Conservation (phyloP, 148 eudicot species). For the Gaultheria prostrata region DNA sequence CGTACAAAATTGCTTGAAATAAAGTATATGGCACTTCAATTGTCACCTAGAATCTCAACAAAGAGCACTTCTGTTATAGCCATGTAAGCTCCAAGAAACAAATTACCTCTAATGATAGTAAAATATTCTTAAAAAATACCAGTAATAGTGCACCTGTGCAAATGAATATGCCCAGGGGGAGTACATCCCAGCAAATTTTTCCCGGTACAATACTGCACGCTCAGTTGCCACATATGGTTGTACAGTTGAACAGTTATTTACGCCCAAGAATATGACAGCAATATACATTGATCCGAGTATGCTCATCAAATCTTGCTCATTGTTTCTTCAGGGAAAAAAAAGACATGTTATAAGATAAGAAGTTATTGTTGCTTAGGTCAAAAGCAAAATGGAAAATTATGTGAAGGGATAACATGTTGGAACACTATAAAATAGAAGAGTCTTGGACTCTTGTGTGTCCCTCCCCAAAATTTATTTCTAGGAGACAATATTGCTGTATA, state of each 20-base stretch:
- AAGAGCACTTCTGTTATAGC: neutral
- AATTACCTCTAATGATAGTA: neutral
- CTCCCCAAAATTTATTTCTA: neutral
- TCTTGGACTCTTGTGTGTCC: no score
- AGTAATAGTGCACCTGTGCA: conserved; percentile 37
- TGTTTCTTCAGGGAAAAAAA: conserved; percentile 15
- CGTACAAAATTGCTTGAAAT: conserved; percentile 27
- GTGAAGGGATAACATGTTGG: neutral
- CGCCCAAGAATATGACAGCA: conserved; percentile 33
- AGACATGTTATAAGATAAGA: neutral
- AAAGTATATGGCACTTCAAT: conserved; percentile 39
- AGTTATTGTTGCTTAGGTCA: neutral
- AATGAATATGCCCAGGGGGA: conserved; percentile 44
- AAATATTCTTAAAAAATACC: neutral
- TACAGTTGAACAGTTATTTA: conserved; percentile 35
- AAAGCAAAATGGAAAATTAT: neutral
- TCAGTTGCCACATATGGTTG: conserved; percentile 35
- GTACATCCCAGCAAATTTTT: conserved; percentile 37
- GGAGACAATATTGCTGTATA: neutral
- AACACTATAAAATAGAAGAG: neutral
- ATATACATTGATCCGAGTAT: conserved; percentile 38
- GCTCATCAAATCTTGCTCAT: conserved; percentile 33
- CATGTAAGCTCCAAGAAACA: neutral
- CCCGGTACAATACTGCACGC: conserved; percentile 42
- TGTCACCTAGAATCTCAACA: conserved; percentile 25